A percentile compares a stretch with the other conserved stretches of the same genome.
Evolutionary conservation across 345 rosid genomes (phyloP).

Genomic region (Theobroma cacao): DNA sequence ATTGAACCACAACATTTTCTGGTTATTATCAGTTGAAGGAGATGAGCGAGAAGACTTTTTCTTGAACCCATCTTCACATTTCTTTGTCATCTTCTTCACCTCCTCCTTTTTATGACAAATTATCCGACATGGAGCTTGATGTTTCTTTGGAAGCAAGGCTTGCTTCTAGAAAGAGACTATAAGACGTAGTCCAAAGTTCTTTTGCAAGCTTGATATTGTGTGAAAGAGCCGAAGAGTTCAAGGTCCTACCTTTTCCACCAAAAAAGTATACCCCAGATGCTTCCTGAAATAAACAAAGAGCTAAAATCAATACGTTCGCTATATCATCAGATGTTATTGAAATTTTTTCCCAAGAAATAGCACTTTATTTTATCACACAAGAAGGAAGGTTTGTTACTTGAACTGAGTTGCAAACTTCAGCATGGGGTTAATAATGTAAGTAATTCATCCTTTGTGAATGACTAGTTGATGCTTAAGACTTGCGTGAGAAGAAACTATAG

Average conservation of each 20-base stretch:
- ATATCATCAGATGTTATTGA: not conserved
- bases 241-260: conserved; percentile 71
- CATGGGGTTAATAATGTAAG: not conserved
- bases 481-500: not conserved
- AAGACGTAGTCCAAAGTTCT: conserved; percentile 67
- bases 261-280: conserved; percentile 70
- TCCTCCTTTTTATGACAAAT: not conserved
- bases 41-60: not conserved
- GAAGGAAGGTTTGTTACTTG: not conserved
- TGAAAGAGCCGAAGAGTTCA: conserved; percentile 57
- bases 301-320: not conserved
- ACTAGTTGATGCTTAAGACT: not conserved
- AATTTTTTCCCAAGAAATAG: not conserved
- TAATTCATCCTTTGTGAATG: not conserved
- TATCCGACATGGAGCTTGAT: not conserved
- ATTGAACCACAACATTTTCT: not conserved
- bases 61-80: not conserved
- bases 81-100: not conserved
- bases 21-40: not conserved
- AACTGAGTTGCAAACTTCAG: not conserved
- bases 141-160: conserved; percentile 27
- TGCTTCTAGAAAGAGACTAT: conserved; percentile 34
- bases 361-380: not conserved
- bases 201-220: conserved; percentile 41
- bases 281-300: conserved; percentile 43